These are phyloP conservation scores for Cercospora citrullina DNA, from an alignment of 2,329 filamentous ascomycete species.

Conservation along the genomic window DNA sequence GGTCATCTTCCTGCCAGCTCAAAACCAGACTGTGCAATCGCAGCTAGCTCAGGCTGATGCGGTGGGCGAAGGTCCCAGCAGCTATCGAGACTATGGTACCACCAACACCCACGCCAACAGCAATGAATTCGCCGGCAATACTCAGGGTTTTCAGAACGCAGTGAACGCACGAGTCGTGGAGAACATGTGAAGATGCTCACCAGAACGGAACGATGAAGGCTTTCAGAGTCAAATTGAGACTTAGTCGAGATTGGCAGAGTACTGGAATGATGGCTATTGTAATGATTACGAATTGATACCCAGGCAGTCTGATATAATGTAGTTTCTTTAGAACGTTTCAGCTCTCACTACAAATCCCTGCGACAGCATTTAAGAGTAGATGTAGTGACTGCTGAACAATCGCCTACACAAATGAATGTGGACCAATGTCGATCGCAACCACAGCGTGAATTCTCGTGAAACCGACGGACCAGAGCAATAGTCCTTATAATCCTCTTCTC, in stretches of 20 bases:
- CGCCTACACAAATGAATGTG: background rate
- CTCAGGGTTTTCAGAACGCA: conserved; percentile 67
- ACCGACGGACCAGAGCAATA: background rate
- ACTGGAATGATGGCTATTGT: background rate
- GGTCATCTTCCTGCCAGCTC: conserved; percentile 73
- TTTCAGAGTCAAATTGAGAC: background rate
- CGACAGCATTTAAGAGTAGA: too few relatives aligned
- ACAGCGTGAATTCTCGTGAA: background rate
- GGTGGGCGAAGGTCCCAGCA: conserved; percentile 58
- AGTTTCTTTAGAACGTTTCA: background rate
- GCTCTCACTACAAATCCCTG: background rate
- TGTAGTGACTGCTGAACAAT: background rate
- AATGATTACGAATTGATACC: conserved; percentile 20
- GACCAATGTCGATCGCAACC: background rate
- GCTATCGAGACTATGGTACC: conserved; percentile 40
- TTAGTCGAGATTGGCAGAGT: background rate
- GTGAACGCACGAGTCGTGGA: conserved; percentile 81
- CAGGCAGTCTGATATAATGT: conserved; percentile 11
- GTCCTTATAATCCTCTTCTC: background rate
- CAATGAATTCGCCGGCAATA: conserved; percentile 42
- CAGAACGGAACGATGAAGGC: background rate
- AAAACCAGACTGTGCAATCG: conserved; percentile 56
- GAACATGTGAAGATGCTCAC: conserved; percentile 64
- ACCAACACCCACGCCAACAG: conserved; percentile 19
- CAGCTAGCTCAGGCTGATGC: conserved; percentile 53